These are phyloP conservation scores for Zygoascus flipseniorum DNA, from an alignment of 805 yeast species.

Conservation along the genomic window DNA sequence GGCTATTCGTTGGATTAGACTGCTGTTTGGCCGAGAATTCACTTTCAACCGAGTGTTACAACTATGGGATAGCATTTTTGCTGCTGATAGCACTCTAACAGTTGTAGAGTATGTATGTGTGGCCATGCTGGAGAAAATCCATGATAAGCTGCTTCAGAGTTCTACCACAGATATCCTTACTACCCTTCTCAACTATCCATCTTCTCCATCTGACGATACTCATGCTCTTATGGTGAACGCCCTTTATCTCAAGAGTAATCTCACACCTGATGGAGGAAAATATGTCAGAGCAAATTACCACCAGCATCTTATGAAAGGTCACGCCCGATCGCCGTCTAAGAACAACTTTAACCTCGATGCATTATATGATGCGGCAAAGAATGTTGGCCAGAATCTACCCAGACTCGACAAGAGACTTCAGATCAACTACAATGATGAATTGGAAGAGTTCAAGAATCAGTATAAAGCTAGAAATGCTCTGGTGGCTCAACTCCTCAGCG, in stretches of 20 bases:
- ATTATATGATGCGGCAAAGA: slow-evolving; percentile 13
- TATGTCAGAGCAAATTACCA: background rate
- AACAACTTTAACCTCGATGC: slow-evolving; percentile 9
- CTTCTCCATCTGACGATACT: slow-evolving; percentile 7
- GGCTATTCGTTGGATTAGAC: slow-evolving; percentile 31
- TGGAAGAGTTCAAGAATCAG: background rate
- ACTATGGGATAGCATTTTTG: slow-evolving; percentile 31
- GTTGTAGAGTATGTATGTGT: slow-evolving; percentile 29
- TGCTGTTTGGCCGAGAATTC: slow-evolving; percentile 30
- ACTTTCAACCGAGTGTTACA: slow-evolving; percentile 19
- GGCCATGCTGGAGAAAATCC: slow-evolving; percentile 27
- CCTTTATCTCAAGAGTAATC: slow-evolving; percentile 14
- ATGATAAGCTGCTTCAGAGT: slow-evolving; percentile 11
- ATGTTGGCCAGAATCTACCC: slow-evolving; percentile 9
- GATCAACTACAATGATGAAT: background rate
- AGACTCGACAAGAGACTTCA: background rate
- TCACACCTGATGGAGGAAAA: slow-evolving; percentile 13
- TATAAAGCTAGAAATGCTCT: background rate
- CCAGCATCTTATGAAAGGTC: background rate
- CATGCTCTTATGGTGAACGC: slow-evolving; percentile 18
- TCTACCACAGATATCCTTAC: slow-evolving; percentile 15
- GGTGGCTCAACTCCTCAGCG: slow-evolving; percentile 8
- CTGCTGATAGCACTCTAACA: slow-evolving; percentile 23
- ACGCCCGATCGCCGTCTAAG: background rate
- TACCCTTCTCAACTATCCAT: slow-evolving; percentile 18